These are phyloP conservation scores for Crithidia acanthocephali DNA, from an alignment of 208 protist species.

Conservation along the genomic window DNA sequence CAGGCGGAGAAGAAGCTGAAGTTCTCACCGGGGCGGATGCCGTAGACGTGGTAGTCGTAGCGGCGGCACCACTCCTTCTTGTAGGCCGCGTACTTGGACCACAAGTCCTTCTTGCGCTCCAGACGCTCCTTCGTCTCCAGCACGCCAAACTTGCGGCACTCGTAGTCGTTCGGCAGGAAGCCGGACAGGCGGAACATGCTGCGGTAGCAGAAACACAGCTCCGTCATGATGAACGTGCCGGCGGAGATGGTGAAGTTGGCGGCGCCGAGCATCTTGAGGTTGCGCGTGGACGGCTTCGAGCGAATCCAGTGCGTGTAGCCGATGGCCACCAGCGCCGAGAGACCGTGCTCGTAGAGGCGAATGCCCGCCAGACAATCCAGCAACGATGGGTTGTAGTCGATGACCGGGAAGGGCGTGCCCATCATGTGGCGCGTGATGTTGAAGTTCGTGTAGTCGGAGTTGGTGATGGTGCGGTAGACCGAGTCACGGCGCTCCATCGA, in stretches of 20 bases:
- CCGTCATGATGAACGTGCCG: conserved; percentile 62
- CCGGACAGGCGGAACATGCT: conserved; percentile 83
- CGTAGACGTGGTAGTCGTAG: conserved; percentile 91
- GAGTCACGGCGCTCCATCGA: conserved; percentile 81
- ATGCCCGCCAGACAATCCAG: conserved; percentile 55
- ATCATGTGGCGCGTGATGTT: conserved; percentile 77
- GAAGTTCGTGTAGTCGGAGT: conserved; percentile 88
- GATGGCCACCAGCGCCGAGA: conserved; percentile 34
- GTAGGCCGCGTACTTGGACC: conserved; percentile 88
- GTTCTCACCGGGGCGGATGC: conserved; percentile 87
- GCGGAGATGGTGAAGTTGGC: conserved; percentile 40
- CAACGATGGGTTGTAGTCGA: conserved; percentile 58
- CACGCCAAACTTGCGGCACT: conserved; percentile 90
- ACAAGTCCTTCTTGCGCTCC: conserved; percentile 77
- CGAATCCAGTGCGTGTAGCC: conserved; percentile 76
- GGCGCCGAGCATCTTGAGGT: conserved; percentile 42
- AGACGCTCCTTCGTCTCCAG: conserved; percentile 78
- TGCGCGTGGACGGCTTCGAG: conserved; percentile 70
- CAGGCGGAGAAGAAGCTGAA: conserved; percentile 86
- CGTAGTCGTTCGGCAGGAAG: conserved; percentile 86
- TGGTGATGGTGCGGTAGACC: conserved; percentile 75
- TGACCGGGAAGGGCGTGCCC: conserved; percentile 83
- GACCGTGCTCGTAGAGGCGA: conserved; percentile 84
- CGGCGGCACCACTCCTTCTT: conserved; percentile 92
- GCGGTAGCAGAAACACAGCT: conserved; percentile 82